A percentile compares a stretch with the other conserved stretches of the same genome.
Evolutionary conservation across 2,329 filamentous ascomycete species (phyloP).

Genomic region (Hypoxylon rubiginosum): DNA sequence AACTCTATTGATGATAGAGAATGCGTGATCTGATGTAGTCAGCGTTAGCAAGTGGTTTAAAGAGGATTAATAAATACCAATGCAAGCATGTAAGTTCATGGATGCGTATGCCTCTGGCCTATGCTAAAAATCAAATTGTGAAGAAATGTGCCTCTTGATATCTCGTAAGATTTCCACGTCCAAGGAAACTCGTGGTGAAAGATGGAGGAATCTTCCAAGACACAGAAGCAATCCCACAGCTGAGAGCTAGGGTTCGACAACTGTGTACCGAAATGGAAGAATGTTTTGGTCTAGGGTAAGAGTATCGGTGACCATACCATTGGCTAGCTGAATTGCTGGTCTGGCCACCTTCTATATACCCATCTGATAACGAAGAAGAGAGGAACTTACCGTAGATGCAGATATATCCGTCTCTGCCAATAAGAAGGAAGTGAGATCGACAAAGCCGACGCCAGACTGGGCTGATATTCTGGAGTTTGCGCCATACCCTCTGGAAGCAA

Average conservation of each 20-base stretch:
- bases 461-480: conserved; percentile 81
- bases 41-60: conserved; percentile 28
- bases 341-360: conserved; percentile 75
- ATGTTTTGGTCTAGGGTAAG: conserved; percentile 70
- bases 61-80: no score
- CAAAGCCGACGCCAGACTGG: conserved; percentile 76
- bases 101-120: conserved; percentile 14
- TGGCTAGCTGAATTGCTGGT: conserved; percentile 59
- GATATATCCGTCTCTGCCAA: conserved; percentile 76
- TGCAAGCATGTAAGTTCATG: background rate
- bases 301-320: conserved; percentile 77
- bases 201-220: conserved; percentile 51
- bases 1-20: conserved; percentile 1
- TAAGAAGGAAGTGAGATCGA: conserved; percentile 84
- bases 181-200: conserved; percentile 64
- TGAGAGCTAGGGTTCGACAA: conserved; percentile 55
- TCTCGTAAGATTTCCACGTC: conserved; percentile 65
- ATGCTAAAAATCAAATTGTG: background rate
- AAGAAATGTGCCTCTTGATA: conserved; percentile 62
- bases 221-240: conserved; percentile 57
- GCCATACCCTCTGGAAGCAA: conserved; percentile 82
- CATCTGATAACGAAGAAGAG: conserved; percentile 45
- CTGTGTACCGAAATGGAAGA: conserved; percentile 48
- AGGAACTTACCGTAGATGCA: conserved; percentile 56
- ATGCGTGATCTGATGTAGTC: conserved; percentile 23